Percentiles rank a stretch among this genome's conserved stretches.
phyloP scores from a whole-genome alignment of 164 flowering plant species.

The Nelumbo lutea region DNA sequence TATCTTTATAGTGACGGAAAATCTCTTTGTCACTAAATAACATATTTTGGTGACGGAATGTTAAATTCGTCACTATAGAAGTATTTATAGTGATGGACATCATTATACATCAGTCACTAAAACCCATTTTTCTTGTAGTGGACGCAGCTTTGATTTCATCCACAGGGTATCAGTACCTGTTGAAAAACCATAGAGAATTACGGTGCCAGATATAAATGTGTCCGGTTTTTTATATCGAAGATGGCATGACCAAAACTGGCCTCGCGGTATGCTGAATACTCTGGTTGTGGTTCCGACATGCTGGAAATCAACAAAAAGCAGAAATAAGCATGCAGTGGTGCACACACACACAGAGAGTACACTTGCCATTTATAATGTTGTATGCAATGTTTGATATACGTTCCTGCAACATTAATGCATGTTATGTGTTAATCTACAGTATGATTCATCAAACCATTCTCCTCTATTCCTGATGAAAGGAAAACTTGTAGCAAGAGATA shows the following conservation, averaged over 20 bases:
- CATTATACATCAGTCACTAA: too few relatives aligned
- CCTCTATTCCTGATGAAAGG: not conserved
- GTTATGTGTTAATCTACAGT: too few relatives aligned
- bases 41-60: too few relatives aligned
- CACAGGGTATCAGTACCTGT: conserved; percentile 42
- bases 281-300: conserved; percentile 81
- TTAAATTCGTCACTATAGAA: too few relatives aligned
- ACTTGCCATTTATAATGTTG: conserved; percentile 53
- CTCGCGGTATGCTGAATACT: conserved; percentile 72
- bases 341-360: conserved; percentile 23
- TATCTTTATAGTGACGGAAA: too few relatives aligned
- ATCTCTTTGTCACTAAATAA: too few relatives aligned
- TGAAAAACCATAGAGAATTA: conserved; percentile 59
- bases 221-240: conserved; percentile 71
- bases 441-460: not conserved
- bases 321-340: not conserved
- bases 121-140: too few relatives aligned
- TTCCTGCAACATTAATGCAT: conserved; percentile 36
- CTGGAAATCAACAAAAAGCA: conserved; percentile 28
- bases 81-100: too few relatives aligned
- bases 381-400: conserved; percentile 81
- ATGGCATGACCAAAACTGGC: conserved; percentile 81
- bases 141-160: conserved; percentile 6
- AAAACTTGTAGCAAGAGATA: not conserved
- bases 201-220: conserved; percentile 75